phyloP scores from a whole-genome alignment of 306 rosid species.

The Fragaria nilgerrensis region DNA sequence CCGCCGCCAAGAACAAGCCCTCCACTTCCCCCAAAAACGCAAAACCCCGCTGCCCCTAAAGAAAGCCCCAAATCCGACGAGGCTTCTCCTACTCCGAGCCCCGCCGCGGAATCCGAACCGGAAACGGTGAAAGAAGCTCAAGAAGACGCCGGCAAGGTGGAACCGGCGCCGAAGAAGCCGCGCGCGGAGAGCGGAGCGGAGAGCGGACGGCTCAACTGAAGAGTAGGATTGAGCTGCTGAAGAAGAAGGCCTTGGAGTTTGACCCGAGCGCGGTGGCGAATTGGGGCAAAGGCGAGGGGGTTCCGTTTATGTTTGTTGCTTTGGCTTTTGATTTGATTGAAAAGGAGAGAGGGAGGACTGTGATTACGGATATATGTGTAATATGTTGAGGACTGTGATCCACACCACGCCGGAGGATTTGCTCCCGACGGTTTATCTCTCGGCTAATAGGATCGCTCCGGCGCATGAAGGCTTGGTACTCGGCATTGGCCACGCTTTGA shows the following conservation, averaged over 20 bases:
- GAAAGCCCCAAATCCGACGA: constrained; percentile 31
- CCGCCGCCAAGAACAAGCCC: constrained; percentile 38
- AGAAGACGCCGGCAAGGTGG: not conserved
- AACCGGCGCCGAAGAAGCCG: constrained; percentile 32
- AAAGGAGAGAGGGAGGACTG: constrained; percentile 55
- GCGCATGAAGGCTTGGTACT: constrained; percentile 73
- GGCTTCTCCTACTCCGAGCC: not conserved
- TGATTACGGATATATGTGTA: constrained; percentile 74
- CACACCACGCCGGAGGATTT: constrained; percentile 68
- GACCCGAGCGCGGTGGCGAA: constrained; percentile 41
- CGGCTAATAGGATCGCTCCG: constrained; percentile 67
- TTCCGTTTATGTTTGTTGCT: constrained; percentile 60
- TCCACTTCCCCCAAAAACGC: constrained; percentile 16
- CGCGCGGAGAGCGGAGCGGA: constrained; percentile 15
- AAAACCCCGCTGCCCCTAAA: constrained; percentile 43
- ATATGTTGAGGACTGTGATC: constrained; percentile 76
- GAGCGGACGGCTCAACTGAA: constrained; percentile 41
- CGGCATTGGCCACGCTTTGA: constrained; percentile 85
- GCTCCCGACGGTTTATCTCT: constrained; percentile 55
- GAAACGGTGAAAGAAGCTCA: not conserved
- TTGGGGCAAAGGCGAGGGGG: constrained; percentile 67
- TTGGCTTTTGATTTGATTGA: constrained; percentile 63
- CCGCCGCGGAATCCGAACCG: not conserved
- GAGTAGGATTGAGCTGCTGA: constrained; percentile 42
- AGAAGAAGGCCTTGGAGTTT: constrained; percentile 60